Conservation (phyloP, 176 grass and related monocot genomes). For the Cymbopogon citratus region DNA sequence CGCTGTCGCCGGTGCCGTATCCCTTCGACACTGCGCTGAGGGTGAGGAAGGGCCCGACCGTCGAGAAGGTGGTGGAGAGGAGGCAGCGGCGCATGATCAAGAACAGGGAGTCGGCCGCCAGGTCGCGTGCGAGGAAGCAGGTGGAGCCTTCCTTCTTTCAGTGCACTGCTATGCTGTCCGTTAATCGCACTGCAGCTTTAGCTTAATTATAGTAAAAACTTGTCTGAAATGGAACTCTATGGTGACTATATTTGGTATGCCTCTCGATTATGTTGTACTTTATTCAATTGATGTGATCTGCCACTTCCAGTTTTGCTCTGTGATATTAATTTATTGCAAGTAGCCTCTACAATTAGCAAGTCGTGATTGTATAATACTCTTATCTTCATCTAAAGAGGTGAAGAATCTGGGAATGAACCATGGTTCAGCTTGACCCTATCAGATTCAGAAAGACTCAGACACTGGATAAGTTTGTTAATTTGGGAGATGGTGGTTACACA, state of each 20-base stretch:
- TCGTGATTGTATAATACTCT: constrained; percentile 19
- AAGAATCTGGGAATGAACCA: constrained; percentile 15
- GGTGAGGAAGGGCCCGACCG: constrained; percentile 5
- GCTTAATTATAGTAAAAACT: constrained; percentile 25
- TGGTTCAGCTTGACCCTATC: constrained; percentile 17
- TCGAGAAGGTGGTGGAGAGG: constrained; percentile 90
- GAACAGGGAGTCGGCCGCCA: constrained; percentile 83
- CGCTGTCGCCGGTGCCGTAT: constrained; percentile 71
- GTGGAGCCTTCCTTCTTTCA: constrained; percentile 28
- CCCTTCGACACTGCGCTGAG: constrained; percentile 40
- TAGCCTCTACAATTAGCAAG: constrained; percentile 32
- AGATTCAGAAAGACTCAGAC: constrained; percentile 22
- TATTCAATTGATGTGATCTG: constrained; percentile 36
- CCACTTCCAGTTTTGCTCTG: constrained; percentile 16
- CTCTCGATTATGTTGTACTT: constrained; percentile 35
- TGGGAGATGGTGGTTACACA: background rate
- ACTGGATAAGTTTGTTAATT: constrained; percentile 7
- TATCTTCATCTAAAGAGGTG: constrained; percentile 12
- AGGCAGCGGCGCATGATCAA: constrained; percentile 86
- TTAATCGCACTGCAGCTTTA: constrained; percentile 8
- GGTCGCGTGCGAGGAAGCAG: constrained; percentile 80
- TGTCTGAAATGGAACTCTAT: constrained; percentile 25
- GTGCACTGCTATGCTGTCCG: background rate
- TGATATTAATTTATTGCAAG: constrained; percentile 15
- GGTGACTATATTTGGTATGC: constrained; percentile 24